Base-by-base conservation (phyloP, 2,329 filamentous ascomycete genomes). In the Alternaria sp. region DNA sequence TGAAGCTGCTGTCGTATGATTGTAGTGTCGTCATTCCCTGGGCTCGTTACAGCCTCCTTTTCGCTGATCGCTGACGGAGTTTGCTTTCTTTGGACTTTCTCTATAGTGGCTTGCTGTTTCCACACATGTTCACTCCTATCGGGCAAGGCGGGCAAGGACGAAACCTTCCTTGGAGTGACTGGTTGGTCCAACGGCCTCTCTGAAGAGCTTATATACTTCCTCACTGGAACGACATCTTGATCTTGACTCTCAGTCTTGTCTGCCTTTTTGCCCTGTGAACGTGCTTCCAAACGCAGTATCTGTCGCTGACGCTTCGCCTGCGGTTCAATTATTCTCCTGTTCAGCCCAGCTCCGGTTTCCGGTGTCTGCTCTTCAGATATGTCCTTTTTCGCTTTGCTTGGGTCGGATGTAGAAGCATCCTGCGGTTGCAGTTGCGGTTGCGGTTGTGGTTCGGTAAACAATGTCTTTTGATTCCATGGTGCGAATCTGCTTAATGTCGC, bases 1-100 rank as follows among this genome's bases (percentile, higher is more conserved):
- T 65, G 53, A 7, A 70, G 45, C 26, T 66, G 60, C 23, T 58
- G 61, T 39, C 42, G 48, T 24, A 65, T 29, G 21, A 53, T 44
- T 21, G 21, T 26, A 23, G 46, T 44, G 9, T 41, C 51, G 21
- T 44, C 45, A 14, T 17, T 14, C 31, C 17, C 13, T 28, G 44
- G 23, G 11, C 5, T 37, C 36, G 33, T 13, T 17, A 29, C 28
- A 40, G 49, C n/a, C 31, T 36, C 21, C 34, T 40, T 34, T 14
- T 51, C 42, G 24, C 24, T 26, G 34, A 24, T 28, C 10, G 36
- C 11, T 13, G 45, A 7, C 11, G 24, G n/a, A 11, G n/a, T 45
- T 26, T 51, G 45, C 23, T 24, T 51, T n/a, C 39, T 26, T 33
- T 50, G 33, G n/a, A 39, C 48, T 14, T 50, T 28, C 6, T 36